Conservation (phyloP, 2,329 filamentous ascomycete genomes). For the Colletotrichum simmondsii region DNA sequence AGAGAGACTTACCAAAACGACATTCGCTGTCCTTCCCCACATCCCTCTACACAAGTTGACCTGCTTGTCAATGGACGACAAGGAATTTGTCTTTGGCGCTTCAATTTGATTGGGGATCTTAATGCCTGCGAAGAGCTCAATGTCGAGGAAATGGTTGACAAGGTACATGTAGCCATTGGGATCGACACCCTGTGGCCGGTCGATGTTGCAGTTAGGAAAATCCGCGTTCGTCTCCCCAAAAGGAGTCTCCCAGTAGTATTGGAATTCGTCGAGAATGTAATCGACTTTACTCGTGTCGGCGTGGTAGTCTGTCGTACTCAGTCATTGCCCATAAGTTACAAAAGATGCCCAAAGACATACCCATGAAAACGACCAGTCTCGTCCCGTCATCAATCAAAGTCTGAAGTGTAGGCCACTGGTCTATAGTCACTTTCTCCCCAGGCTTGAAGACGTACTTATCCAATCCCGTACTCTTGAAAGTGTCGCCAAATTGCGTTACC, state of each 20-base stretch:
- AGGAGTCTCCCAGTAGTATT: constrained; percentile 78
- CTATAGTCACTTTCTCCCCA: constrained; percentile 48
- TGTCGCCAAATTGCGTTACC: constrained; percentile 63
- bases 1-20: constrained; percentile 47
- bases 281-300: constrained; percentile 60
- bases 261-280: constrained; percentile 73
- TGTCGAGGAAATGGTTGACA: constrained; percentile 53
- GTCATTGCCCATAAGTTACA: not conserved
- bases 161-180: constrained; percentile 55
- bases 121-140: constrained; percentile 45
- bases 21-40: constrained; percentile 41
- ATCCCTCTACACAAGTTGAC: constrained; percentile 41
- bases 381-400: constrained; percentile 70
- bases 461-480: constrained; percentile 67
- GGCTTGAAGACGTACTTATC: constrained; percentile 67
- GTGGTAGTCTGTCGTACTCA: constrained; percentile 64
- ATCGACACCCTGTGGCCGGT: constrained; percentile 64
- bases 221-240: constrained; percentile 70
- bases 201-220: constrained; percentile 73
- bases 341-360: constrained; percentile 45
- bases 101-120: constrained; percentile 46
- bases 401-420: constrained; percentile 77
- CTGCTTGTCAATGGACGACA: constrained; percentile 42
- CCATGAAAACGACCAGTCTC: constrained; percentile 78
- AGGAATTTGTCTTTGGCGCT: constrained; percentile 48